Base-by-base conservation (phyloP, 768 basidiomycete species). In the Chalciporus pseudorubinellus region DNA sequence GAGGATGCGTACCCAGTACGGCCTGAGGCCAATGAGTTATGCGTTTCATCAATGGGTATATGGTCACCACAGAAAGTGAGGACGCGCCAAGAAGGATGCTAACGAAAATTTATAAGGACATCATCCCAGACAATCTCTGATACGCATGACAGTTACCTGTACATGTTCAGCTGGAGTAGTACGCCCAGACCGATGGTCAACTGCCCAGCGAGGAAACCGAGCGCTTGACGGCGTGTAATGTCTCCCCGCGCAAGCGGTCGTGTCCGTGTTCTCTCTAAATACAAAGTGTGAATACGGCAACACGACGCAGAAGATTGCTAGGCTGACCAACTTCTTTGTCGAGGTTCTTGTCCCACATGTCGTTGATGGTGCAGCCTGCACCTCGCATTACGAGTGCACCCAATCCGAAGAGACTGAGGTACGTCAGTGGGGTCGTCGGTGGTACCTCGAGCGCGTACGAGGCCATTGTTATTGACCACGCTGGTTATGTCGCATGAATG, bases 401-500 rank as follows among this genome's bases (percentile, higher is more conserved):
- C 10, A 86, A 66, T 3, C 92, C 95, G 63, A 98, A 98, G 2
- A 98, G 73, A 29, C 81, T 72, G 42, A 92, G 74, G 63, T 93
- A 95, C 16, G 80, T 84, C 48, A 92, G 64, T 14, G 92, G 89
- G 0, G 77, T 79, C 2, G 81, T 78, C 41, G 79, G 74, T 0
- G 93, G 89, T 5, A 80, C 73, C 19, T 85, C 75, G 8, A 83
- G 71, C 11, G 90, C 85, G 60, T 94, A 95, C 2, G 91, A 84
- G 0, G 93, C 93, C 90, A 99, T 95, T 7, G 92, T 91, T 62
- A 99, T 97, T 10, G 93, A 92, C 97, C 97, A 99, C 8, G 94
- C 97, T 99, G 22, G 36, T 58, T 24, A 19, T n/a, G 13, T 14
- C n/a, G 26, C 41, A 48, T 31, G 16, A 38, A 10, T 19, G 31